Evolutionary conservation across 495 filamentous ascomycete species (phyloP), one percentile per base, ranked within the genome.

Genomic region (Penicillium lividum): DNA sequence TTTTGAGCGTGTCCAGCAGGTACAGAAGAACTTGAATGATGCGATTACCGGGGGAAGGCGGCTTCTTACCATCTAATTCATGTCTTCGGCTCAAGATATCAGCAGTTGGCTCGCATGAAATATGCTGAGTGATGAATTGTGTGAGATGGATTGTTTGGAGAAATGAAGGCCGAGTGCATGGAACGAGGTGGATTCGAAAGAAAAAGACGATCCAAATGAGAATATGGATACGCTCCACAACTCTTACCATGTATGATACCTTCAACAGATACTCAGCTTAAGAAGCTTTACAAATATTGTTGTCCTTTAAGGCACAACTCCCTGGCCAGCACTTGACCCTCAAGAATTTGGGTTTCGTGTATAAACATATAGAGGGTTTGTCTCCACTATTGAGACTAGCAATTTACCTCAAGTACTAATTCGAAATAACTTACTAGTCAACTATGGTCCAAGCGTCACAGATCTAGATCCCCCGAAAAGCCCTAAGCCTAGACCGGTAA

Each of bases 1-100:
- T 29, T 84, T 84, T 51, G 76, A 78, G 25, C 66, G 62, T 5
- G 79, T 84, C 8, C 53, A 54, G 43, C 7, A 50, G 15, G 13
- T 40, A 13, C 38, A 40, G 11, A 4, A 5, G 13, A 15, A 13
- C 3, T 7, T 40, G 15, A 40, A 5, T 40, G 38, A 16, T 40
- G 38, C 38, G 38, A 40, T 40, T 5, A n/a, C 38, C 38, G 38
- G 13, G 4, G 38, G 15, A 13, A 40, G 38, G n/a, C n/a, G 4
- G 38, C 38, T 13, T 40, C n/a, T 16, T 40, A 7, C 3, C n/a
- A n/a, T 40, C 5, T n/a, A 0, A 40, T 44, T 16, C 15, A 15
- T 7, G 11, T 44, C 40, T 44, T 22, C 2, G 22, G 22, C 22
- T 22, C 2, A 22, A 22, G 22, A 22, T 34, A 9, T 34, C 8